A percentile compares a stretch with the other conserved stretches of the same genome.
phyloP scores from a whole-genome alignment of 768 basidiomycete genomes.

The Podaxis sp. region DNA sequence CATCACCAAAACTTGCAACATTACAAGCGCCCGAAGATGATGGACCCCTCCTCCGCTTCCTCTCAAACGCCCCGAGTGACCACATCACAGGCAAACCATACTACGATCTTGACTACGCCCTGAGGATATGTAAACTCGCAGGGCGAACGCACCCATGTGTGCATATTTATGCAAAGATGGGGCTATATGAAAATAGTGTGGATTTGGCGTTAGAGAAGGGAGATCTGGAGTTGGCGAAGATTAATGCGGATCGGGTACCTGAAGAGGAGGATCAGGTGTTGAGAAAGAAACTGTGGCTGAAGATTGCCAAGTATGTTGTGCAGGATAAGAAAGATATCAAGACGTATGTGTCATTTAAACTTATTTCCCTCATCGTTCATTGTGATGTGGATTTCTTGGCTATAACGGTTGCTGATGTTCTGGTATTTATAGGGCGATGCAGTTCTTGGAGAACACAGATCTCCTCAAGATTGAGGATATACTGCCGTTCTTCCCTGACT shows the following conservation, averaged over 20 bases:
- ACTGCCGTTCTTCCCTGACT: constrained; percentile 99
- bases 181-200: constrained; percentile 93
- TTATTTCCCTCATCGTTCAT: neutral
- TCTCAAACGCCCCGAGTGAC: constrained; percentile 78
- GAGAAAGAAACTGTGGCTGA: constrained; percentile 94
- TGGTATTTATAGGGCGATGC: constrained; percentile 74
- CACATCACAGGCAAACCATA: constrained; percentile 84
- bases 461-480: constrained; percentile 98
- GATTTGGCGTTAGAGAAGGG: constrained; percentile 93
- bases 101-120: constrained; percentile 95
- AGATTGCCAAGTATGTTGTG: constrained; percentile 97
- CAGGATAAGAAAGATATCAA: constrained; percentile 98
- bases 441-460: constrained; percentile 91
- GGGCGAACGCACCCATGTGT: constrained; percentile 87
- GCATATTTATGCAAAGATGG: constrained; percentile 97
- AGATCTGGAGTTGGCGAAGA: constrained; percentile 91
- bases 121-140: constrained; percentile 85
- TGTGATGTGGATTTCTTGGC: neutral
- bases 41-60: constrained; percentile 76
- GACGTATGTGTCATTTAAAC: constrained; percentile 58
- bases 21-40: constrained; percentile 51
- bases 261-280: constrained; percentile 86
- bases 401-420: constrained; percentile 2
- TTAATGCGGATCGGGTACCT: constrained; percentile 78
- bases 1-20: constrained; percentile 49